These are phyloP conservation scores for Selenicereus undatus DNA, from an alignment of 148 eudicot species.

Conservation along the genomic window DNA sequence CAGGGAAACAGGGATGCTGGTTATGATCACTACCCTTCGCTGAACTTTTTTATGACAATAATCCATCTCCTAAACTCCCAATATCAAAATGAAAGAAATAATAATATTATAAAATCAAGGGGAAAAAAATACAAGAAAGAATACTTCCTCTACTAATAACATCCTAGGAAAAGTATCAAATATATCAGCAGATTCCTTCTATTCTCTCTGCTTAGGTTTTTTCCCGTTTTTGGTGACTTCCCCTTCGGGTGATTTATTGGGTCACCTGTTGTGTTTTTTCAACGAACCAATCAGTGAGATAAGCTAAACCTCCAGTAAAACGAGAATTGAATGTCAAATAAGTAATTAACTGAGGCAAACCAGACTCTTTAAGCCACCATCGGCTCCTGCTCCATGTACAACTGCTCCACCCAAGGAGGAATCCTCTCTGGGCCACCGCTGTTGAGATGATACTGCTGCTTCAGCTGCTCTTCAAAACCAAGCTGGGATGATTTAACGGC, in stretches of 20 bases:
- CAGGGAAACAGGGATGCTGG: slow-evolving; percentile 32
- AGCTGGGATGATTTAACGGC: slow-evolving; percentile 28
- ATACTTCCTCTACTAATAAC: slow-evolving; percentile 22
- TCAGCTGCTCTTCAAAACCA: slow-evolving; percentile 33
- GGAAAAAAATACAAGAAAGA: slow-evolving; percentile 9
- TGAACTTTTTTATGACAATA: slow-evolving; percentile 23
- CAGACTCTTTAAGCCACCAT: slow-evolving; percentile 45
- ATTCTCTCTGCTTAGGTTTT: slow-evolving; percentile 16
- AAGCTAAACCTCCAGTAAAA: not conserved
- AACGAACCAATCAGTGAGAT: slow-evolving; percentile 8
- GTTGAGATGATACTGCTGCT: slow-evolving; percentile 32
- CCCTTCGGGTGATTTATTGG: slow-evolving; percentile 17
- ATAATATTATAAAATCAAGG: slow-evolving; percentile 12
- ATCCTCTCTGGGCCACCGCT: slow-evolving; percentile 45
- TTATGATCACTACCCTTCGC: slow-evolving; percentile 25
- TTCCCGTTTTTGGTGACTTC: not conserved
- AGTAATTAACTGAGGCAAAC: not conserved
- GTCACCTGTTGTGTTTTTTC: not conserved
- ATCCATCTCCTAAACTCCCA: slow-evolving; percentile 38
- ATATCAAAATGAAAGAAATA: slow-evolving; percentile 28
- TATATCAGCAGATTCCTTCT: slow-evolving; percentile 27
- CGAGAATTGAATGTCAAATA: slow-evolving; percentile 8
- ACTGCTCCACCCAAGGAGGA: slow-evolving; percentile 69
- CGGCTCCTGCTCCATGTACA: slow-evolving; percentile 78
- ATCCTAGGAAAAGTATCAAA: slow-evolving; percentile 15